A percentile compares a stretch with the other conserved stretches of the same genome.
phyloP scores from a whole-genome alignment of 345 rosid genomes.

The Reutealis trisperma region DNA sequence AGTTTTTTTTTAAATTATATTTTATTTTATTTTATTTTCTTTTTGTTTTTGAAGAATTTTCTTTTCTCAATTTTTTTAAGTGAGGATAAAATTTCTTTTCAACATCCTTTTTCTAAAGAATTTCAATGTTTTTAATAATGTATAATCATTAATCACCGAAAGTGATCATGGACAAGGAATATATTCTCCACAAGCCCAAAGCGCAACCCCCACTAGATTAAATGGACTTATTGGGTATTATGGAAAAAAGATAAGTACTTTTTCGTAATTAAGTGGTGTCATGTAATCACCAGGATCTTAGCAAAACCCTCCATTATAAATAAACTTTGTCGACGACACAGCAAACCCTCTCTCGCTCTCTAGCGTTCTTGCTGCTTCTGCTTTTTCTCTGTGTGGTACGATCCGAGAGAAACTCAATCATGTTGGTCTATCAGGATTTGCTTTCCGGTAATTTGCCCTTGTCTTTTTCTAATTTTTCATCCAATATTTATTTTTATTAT shows the following conservation, averaged over 20 bases:
- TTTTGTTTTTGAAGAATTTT: too few species aligned
- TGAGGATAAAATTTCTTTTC: too few species aligned
- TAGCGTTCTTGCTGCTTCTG: slow-evolving; percentile 30
- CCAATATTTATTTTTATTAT: slow-evolving; percentile 5
- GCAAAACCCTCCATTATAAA: slow-evolving; percentile 52
- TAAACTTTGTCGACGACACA: accelerated
- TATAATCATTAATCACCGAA: background rate
- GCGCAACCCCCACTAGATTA: background rate
- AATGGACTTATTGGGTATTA: slow-evolving; percentile 15
- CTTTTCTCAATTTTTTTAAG: too few species aligned
- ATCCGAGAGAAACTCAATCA: slow-evolving; percentile 48
- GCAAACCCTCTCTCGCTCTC: slow-evolving; percentile 25
- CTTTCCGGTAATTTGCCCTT: slow-evolving; percentile 49
- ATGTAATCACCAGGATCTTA: background rate
- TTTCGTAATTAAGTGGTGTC: slow-evolving; percentile 9
- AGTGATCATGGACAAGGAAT: background rate
- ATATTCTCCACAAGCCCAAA: background rate
- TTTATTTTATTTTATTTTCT: too few species aligned
- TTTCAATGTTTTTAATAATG: background rate
- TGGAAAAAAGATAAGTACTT: background rate
- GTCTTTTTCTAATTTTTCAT: background rate
- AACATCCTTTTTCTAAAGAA: background rate
- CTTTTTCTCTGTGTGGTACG: slow-evolving; percentile 30
- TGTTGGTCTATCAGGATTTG: slow-evolving; percentile 94
- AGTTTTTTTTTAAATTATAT: too few species aligned